A percentile compares a stretch with the other conserved stretches of the same genome.
phyloP scores from a whole-genome alignment of 2,329 filamentous ascomycete species.

The Cladobotryum mycophilum region DNA sequence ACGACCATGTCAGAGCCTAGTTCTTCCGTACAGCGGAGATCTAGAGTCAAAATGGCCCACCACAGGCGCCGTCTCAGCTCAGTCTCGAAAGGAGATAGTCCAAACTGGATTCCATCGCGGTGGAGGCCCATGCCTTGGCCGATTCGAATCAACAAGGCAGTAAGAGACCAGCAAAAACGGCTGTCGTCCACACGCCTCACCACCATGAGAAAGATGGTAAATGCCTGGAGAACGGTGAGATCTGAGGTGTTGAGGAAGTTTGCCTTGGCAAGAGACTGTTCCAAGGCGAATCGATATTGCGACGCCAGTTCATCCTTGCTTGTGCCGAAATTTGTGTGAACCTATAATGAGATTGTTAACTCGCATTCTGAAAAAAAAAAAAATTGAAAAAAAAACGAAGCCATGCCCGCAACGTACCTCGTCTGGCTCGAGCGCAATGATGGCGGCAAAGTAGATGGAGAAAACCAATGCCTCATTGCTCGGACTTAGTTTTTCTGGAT shows the following conservation, averaged over 20 bases:
- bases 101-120: constrained; percentile 45
- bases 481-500: constrained; percentile 51
- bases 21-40: constrained; percentile 49
- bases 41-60: constrained; percentile 54
- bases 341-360: constrained; percentile 13
- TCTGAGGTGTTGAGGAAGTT: constrained; percentile 53
- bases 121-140: constrained; percentile 56
- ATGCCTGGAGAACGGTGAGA: constrained; percentile 51
- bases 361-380: neutral
- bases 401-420: constrained; percentile 37
- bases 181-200: constrained; percentile 42
- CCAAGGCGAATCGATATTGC: constrained; percentile 47
- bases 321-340: constrained; percentile 35
- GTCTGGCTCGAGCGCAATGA: constrained; percentile 54
- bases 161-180: constrained; percentile 54
- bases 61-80: constrained; percentile 56
- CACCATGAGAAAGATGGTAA: constrained; percentile 48
- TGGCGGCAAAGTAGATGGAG: constrained; percentile 52
- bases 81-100: constrained; percentile 50
- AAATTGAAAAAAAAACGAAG: too few relatives aligned
- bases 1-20: constrained; percentile 43
- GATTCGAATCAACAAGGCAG: constrained; percentile 51
- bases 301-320: constrained; percentile 38
- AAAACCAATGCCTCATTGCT: constrained; percentile 59
- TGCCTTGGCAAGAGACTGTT: constrained; percentile 51